Conservation (phyloP, 306 rosid genomes). For the Neltuma alba region DNA sequence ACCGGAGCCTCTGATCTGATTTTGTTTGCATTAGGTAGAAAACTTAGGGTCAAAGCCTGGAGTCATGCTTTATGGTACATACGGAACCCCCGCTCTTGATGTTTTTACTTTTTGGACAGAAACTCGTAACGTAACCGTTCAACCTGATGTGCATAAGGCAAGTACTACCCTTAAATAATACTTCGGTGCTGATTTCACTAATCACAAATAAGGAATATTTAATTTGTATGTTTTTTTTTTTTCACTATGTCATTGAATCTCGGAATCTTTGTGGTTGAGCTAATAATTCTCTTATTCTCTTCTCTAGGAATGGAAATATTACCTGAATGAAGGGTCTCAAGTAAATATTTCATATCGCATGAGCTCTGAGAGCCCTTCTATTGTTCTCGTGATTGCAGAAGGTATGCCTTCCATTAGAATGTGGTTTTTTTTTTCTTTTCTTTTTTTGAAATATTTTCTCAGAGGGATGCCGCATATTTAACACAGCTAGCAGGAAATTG, state of each 20-base stretch:
- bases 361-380: slow-evolving; percentile 47
- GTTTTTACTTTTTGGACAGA: slow-evolving; percentile 58
- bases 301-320: slow-evolving; percentile 69
- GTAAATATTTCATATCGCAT: slow-evolving; percentile 66
- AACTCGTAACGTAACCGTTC: slow-evolving; percentile 48
- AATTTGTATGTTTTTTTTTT: not conserved
- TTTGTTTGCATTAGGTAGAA: slow-evolving; percentile 55
- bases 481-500: not conserved
- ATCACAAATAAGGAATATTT: slow-evolving; percentile 4
- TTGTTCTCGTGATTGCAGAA: slow-evolving; percentile 70
- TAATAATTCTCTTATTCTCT: slow-evolving; percentile 15
- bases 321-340: slow-evolving; percentile 70
- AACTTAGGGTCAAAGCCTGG: slow-evolving; percentile 48
- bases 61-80: slow-evolving; percentile 59
- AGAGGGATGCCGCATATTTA: not conserved
- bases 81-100: slow-evolving; percentile 60
- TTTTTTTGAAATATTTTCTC: slow-evolving; percentile 6
- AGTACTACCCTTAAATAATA: slow-evolving; percentile 33
- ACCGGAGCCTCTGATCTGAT: slow-evolving; percentile 4
- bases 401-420: slow-evolving; percentile 45
- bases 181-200: not conserved
- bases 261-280: slow-evolving; percentile 21
- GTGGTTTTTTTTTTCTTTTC: slow-evolving; percentile 14
- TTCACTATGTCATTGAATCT: not conserved
- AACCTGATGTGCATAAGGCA: slow-evolving; percentile 65